Evolutionary conservation across 495 filamentous ascomycete genomes (phyloP).

Genomic region (Penicillium odoratum): DNA sequence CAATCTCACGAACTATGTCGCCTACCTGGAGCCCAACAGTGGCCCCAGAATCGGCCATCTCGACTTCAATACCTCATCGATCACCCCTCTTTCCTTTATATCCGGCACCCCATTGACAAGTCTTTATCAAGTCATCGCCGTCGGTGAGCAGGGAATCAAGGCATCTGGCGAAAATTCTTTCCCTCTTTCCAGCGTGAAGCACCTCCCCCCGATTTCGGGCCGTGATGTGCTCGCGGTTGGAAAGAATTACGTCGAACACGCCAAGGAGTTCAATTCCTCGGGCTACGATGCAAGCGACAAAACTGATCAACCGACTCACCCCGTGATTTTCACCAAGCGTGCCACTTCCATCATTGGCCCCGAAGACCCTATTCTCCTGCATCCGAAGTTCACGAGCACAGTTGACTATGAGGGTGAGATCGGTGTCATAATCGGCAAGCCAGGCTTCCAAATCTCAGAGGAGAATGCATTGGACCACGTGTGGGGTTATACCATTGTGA

Average conservation of each 20-base stretch:
- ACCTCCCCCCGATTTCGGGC: constrained; percentile 48
- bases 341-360: constrained; percentile 53
- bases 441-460: constrained; percentile 46
- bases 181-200: constrained; percentile 35
- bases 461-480: constrained; percentile 51
- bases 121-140: constrained; percentile 51
- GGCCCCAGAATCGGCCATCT: constrained; percentile 47
- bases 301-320: constrained; percentile 36
- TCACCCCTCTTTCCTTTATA: constrained; percentile 48
- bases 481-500: constrained; percentile 60
- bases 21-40: constrained; percentile 21
- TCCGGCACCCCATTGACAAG: constrained; percentile 49
- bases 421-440: constrained; percentile 54
- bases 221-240: constrained; percentile 56
- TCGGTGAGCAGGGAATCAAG: constrained; percentile 9
- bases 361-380: constrained; percentile 46
- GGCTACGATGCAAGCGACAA: constrained; percentile 54
- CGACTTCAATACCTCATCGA: constrained; percentile 33
- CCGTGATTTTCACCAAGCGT: constrained; percentile 56
- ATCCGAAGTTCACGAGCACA: constrained; percentile 49
- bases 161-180: constrained; percentile 27
- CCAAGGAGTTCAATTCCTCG: constrained; percentile 49
- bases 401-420: constrained; percentile 60
- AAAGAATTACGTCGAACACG: constrained; percentile 58
- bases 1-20: constrained; percentile 23